These are phyloP conservation scores for Centrapalus pauciflorus DNA, from an alignment of 129 eudicot genomes.

Conservation along the genomic window DNA sequence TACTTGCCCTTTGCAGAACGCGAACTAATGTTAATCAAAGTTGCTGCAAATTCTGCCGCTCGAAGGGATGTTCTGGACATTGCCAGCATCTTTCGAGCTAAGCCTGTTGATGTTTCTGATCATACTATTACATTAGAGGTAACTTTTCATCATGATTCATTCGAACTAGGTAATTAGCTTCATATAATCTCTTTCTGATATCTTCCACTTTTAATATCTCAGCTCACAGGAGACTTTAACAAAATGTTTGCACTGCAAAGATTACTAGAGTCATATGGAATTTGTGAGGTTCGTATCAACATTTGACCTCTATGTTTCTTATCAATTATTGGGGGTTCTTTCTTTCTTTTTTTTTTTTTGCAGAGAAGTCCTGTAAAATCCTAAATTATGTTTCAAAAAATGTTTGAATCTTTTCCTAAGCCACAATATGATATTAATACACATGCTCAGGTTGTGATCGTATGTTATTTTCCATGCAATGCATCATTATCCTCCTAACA, in stretches of 20 bases:
- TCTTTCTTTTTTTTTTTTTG: not conserved
- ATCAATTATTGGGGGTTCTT: not conserved
- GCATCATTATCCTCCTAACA: not conserved
- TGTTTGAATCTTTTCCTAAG: no score
- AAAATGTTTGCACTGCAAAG: constrained; percentile 84
- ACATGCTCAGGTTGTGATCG: not conserved
- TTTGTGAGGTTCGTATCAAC: constrained; percentile 67
- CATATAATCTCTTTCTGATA: not conserved
- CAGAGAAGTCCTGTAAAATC: no score
- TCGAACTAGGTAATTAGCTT: no score
- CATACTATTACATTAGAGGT: constrained; percentile 93
- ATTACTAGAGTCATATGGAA: constrained; percentile 76
- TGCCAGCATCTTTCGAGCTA: constrained; percentile 88
- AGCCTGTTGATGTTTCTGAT: constrained; percentile 94
- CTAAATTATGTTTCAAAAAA: no score
- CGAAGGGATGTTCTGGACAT: constrained; percentile 88
- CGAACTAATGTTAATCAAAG: constrained; percentile 82
- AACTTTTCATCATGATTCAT: not conserved
- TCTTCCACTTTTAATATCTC: constrained; percentile 11
- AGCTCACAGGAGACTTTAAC: constrained; percentile 82
- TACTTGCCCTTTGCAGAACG: constrained; percentile 87
- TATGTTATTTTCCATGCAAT: not conserved
- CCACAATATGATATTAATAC: not conserved
- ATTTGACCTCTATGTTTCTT: not conserved
- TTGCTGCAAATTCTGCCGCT: constrained; percentile 71